Evolutionary conservation across 306 rosid species (phyloP).

Genomic region (Albizia julibrissin): DNA sequence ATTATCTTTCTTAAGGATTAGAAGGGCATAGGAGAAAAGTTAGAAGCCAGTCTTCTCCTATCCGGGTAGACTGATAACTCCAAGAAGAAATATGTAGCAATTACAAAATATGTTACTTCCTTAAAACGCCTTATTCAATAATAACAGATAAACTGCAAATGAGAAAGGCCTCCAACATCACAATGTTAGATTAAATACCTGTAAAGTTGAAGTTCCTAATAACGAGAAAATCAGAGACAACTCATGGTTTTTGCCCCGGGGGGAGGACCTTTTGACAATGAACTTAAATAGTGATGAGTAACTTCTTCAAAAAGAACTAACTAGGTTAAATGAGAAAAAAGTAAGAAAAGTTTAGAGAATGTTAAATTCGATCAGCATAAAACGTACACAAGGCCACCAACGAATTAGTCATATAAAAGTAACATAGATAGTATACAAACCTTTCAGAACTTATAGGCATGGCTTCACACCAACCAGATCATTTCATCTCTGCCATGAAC

Average conservation of each 20-base stretch:
- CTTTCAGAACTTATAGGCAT: slow-evolving; percentile 37
- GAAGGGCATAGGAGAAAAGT: neutral
- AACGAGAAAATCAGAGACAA: slow-evolving; percentile 3
- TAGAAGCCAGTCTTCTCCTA: slow-evolving; percentile 4
- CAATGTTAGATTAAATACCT: neutral
- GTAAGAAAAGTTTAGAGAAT: neutral
- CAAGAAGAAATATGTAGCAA: neutral
- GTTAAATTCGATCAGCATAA: slow-evolving; percentile 1
- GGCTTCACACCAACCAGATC: slow-evolving; percentile 35
- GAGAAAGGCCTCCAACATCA: neutral
- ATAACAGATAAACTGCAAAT: neutral
- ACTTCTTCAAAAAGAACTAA: neutral
- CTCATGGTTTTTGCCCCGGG: neutral
- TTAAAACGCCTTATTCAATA: neutral
- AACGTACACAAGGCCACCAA: slow-evolving; percentile 1
- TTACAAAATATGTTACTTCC: neutral
- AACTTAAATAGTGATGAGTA: neutral
- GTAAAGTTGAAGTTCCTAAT: neutral
- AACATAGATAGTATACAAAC: slow-evolving; percentile 37
- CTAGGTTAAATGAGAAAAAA: slow-evolving; percentile 24
- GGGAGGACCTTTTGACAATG: neutral
- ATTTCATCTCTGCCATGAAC: slow-evolving; percentile 98
- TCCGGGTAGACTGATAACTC: neutral
- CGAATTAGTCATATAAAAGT: slow-evolving; percentile 9
- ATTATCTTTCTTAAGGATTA: neutral